Evolutionary conservation across 2,329 filamentous ascomycete species (phyloP), one percentile per base, ranked within the genome.

Genomic region (Talaromyces sp.): DNA sequence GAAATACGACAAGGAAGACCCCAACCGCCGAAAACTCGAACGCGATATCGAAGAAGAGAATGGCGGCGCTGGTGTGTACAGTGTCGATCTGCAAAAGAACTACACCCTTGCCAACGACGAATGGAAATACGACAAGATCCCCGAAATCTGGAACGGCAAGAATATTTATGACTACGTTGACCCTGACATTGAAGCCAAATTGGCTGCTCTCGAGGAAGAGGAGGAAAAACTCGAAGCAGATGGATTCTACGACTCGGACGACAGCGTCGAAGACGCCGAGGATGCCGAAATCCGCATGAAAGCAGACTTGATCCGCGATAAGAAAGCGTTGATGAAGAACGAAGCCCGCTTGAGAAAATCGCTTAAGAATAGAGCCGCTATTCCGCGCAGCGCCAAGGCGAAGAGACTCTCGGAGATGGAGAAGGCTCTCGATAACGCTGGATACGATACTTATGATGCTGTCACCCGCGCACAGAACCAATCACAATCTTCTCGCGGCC

Each of bases 141-240:
- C 95, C 37, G 95, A 99, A 80, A 85, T 97, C 58, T 90, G 93
- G 78, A 89, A 98, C 75, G 95, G 95, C 79, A 93, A 94, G 85
- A 99, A 99, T 78, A 91, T 99, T 65, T 95, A 94, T 81, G 95
- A 99, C 80, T 99, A 92, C 78, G 88, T 99, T 74, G 95, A 98
- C 74, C 93, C 94, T 1, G 96, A 99, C 64, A 99, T 99, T 75
- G 95, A 97, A 74, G 86, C 88, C 70, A 98, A 97, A 83, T 86
- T 99, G 59, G 89, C 90, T 60, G 92, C 92, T 64, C 85, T 99
- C 39, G 95, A 99, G 79, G 93, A 93, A 68, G 96, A 99, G 76
- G 95, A 99, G 78, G 94, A 97, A 81, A 90, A 90, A 72, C 87
- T 98, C 14, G 90, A 97, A 79, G 89, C 88, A 8, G 92, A 97